Base-by-base conservation (phyloP, 1,284 basidiomycete species). In the Exobasidium rhododendri region DNA sequence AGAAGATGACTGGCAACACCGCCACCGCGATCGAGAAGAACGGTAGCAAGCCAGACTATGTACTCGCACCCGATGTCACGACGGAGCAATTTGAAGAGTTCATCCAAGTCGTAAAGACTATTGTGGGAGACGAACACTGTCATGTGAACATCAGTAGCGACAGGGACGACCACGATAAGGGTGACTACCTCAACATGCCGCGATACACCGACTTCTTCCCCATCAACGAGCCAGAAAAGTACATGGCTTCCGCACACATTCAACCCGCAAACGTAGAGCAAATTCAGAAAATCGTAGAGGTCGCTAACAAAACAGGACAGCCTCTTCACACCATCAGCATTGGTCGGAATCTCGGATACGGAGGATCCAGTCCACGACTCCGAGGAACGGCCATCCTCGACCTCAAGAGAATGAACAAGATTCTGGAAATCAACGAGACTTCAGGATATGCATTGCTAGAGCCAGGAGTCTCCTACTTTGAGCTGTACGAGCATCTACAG, bases 331-430 rank as follows among this genome's bases (percentile, higher is more conserved):
- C 73, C n/a, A 49, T 66, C 43, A 52, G 57, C 1, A 64, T 73
- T 28, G 71, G 71, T 0, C 51, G 71, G 2, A 73, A 74, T 55
- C 60, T 74, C 3, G 71, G 71, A 1, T 74, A 74, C 28, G 71
- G 71, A 7, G 71, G 71, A 3, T 30, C 67, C 1, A 66, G 66
- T 0, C 67, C 66, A 13, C 66, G 68, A 4, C 58, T 74, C 4
- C 66, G 67, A 17, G 71, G 71, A 22, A 61, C 69, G 2, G 62
- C 62, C n/a, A 51, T 67, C 0, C 22, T 74, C 17, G 56, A 73
- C 44, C 59, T 74, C 32, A 57, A 54, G 57, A 53, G 71, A 3
- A 73, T 74, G 68, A 61, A 74, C 63, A 65, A 64, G 57, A 60
- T 73, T n/a, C 62, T 74, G 20, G 61, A 65, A 49, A 55, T 73